Evolutionary conservation across 163 green algal species (phyloP), one percentile per base, ranked within the genome.

Genomic region (Scenedesmus sp.): DNA sequence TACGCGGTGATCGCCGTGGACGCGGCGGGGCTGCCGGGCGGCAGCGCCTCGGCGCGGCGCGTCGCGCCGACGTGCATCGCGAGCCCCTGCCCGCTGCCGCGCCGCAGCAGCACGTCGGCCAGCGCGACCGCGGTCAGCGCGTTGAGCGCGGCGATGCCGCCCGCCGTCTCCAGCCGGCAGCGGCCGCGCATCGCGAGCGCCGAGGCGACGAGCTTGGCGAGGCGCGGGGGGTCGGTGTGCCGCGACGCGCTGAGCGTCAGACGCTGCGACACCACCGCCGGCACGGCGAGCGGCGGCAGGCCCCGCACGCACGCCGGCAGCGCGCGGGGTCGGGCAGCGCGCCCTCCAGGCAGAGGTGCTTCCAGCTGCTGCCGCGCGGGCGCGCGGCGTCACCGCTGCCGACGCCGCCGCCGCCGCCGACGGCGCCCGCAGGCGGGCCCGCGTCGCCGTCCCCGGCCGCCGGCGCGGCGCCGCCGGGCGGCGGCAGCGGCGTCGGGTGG

Each of bases 201-300:
- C 22, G 34, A 28, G 17, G 39, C 47, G 11, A 77, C 57, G 17
- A 18, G 39, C 7, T 44, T 5, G 0, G 50, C 69, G 0, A 77
- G 54, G 2, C 22, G 22, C 4, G 15, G 17, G 1, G 69, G n/a
- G 14, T 77, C 69, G 17, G n/a, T 69, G 24, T 31, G 33, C 3
- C 69, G 36, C 1, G 31, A 34, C 14, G 53, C 42, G 22, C 22
- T 54, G 24, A 67, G 31, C 5, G 33, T 66, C 24, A 57, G 3
- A 9, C 58, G 15, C 13, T 45, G 26, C 10, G 69, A 77, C 34
- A 77, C 36, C 20, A 31, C 26, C 0, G 18, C 13, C 3, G 69
- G 69, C 2, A 77, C 22, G 36, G 50, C 69, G 6, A 77, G n/a
- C 0, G 69, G 39, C 9, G 69, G 69, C 34, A 77, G 69, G 39